phyloP scores from a whole-genome alignment of 2,329 filamentous ascomycete species.

The Penicillium sp. region DNA sequence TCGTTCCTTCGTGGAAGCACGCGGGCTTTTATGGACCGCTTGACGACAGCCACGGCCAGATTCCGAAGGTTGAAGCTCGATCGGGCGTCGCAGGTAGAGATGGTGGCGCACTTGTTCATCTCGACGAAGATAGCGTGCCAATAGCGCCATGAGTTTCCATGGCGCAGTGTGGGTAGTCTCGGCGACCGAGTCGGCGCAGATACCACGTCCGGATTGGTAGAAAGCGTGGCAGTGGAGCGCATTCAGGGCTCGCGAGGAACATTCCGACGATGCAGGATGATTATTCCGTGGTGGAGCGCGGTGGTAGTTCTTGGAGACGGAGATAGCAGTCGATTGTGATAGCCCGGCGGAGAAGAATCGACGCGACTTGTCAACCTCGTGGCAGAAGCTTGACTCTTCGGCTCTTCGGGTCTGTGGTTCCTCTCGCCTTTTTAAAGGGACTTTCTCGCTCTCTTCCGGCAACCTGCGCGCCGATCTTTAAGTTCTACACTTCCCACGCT shows the following conservation, averaged over 20 bases:
- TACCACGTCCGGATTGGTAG: too few relatives aligned
- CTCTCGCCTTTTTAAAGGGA: slow-evolving; percentile 6
- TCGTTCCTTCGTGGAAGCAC: too few relatives aligned
- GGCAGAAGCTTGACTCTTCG: not conserved
- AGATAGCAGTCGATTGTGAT: too few relatives aligned
- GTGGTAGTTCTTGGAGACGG: not conserved
- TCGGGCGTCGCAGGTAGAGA: too few relatives aligned
- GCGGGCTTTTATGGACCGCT: too few relatives aligned
- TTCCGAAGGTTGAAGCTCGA: too few relatives aligned
- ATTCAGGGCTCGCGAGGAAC: not conserved
- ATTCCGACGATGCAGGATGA: too few relatives aligned
- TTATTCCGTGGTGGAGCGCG: not conserved
- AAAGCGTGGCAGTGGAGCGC: not conserved
- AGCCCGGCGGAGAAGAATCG: too few relatives aligned
- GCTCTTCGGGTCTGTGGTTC: slow-evolving; percentile 6
- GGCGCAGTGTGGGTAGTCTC: slow-evolving; percentile 3
- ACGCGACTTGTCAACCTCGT: not conserved
- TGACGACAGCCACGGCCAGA: too few relatives aligned
- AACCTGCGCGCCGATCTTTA: slow-evolving; percentile 7
- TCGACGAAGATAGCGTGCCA: too few relatives aligned
- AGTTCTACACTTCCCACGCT: not conserved
- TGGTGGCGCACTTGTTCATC: too few relatives aligned
- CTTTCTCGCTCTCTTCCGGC: not conserved
- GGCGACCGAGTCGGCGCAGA: slow-evolving; percentile 3
- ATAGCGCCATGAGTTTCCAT: too few relatives aligned